These are phyloP conservation scores for Daldinia sp. DNA, from an alignment of 2,329 filamentous ascomycete species.

Conservation along the genomic window DNA sequence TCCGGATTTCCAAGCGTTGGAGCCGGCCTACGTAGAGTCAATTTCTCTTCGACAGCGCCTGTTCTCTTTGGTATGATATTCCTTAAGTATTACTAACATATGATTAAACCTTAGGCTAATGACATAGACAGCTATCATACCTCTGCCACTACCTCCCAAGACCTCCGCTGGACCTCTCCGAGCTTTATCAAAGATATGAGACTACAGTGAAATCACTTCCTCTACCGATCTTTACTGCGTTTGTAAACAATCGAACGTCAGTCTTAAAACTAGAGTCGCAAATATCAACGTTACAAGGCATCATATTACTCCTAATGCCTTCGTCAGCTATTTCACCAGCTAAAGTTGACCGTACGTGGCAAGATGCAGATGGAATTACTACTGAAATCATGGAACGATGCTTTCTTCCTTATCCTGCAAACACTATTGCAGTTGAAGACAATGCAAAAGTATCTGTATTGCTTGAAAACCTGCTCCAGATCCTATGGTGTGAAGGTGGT, in stretches of 20 bases:
- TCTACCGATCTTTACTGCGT: constrained; percentile 67
- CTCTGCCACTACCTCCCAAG: constrained; percentile 60
- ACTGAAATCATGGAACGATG: constrained; percentile 64
- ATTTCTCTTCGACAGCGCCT: constrained; percentile 72
- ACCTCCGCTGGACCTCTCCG: constrained; percentile 57
- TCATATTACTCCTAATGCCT: constrained; percentile 61
- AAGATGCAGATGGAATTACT: constrained; percentile 57
- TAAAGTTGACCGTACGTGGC: constrained; percentile 54
- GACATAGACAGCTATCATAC: constrained; percentile 56
- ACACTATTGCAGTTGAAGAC: constrained; percentile 69
- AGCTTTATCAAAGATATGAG: constrained; percentile 70
- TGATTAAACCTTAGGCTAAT: constrained; percentile 38
- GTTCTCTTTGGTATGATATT: constrained; percentile 64
- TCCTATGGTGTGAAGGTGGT: constrained; percentile 58
- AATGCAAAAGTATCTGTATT: constrained; percentile 80
- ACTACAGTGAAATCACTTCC: constrained; percentile 70
- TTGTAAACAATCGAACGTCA: constrained; percentile 61
- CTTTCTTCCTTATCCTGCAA: constrained; percentile 75
- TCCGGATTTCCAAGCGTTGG: constrained; percentile 57
- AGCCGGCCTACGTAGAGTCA: constrained; percentile 63
- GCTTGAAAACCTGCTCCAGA: constrained; percentile 73
- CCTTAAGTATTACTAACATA: no score
- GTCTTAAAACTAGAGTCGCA: constrained; percentile 55
- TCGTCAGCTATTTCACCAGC: constrained; percentile 57
- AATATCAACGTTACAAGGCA: constrained; percentile 59